These are phyloP conservation scores for Hypomontagnella monticulosa DNA, from an alignment of 495 filamentous ascomycete genomes.

Conservation along the genomic window DNA sequence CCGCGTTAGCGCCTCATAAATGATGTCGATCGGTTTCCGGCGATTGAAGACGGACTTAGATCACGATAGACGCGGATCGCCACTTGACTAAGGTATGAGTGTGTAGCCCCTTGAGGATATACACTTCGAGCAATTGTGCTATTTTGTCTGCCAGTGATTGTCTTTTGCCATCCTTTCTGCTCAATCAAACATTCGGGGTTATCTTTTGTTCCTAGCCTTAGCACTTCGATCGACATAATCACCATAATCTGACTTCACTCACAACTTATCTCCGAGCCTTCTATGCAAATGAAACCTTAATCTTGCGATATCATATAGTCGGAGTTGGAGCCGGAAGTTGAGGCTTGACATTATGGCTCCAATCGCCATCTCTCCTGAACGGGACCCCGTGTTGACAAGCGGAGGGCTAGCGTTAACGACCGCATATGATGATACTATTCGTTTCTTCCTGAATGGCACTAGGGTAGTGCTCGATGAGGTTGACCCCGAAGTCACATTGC, in stretches of 20 bases:
- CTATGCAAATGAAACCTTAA: constrained; percentile 13
- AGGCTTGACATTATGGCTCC: constrained; percentile 54
- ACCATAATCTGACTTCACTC: neutral
- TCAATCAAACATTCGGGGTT: neutral
- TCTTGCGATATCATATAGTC: neutral
- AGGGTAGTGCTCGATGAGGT: constrained; percentile 82
- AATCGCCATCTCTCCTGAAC: constrained; percentile 54
- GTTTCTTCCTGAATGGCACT: constrained; percentile 97
- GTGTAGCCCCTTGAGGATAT: neutral
- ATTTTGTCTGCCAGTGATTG: neutral
- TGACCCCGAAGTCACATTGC: constrained; percentile 90
- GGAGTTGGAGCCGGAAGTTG: neutral
- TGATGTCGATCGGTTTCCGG: constrained; percentile 27
- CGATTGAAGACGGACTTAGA: constrained; percentile 18
- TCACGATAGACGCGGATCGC: constrained; percentile 29
- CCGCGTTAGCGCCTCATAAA: constrained; percentile 4
- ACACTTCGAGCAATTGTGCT: constrained; percentile 15
- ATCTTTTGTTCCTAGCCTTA: neutral
- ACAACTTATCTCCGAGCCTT: neutral
- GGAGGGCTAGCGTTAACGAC: constrained; percentile 47
- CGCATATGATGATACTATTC: constrained; percentile 63
- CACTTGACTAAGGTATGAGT: constrained; percentile 27
- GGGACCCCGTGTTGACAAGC: constrained; percentile 37
- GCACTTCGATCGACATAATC: neutral
- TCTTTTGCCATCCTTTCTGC: neutral